These are phyloP conservation scores for Kandelia obovata DNA, from an alignment of 345 rosid genomes.

Conservation along the genomic window DNA sequence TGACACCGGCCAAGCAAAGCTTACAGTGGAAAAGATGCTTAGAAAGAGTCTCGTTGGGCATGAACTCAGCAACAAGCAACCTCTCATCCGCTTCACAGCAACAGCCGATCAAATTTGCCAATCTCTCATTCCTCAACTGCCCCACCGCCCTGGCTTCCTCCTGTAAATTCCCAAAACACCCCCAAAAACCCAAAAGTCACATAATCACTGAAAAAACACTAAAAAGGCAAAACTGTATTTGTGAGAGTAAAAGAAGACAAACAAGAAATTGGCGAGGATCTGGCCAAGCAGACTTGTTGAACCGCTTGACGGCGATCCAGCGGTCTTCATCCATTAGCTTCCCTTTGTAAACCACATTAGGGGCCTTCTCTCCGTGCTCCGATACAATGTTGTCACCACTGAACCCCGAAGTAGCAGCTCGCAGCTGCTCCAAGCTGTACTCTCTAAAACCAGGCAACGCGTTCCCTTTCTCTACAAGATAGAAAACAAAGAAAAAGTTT, in stretches of 20 bases:
- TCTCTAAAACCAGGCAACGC: constrained; percentile 66
- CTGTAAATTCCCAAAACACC: constrained; percentile 23
- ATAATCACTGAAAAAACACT: constrained; percentile 2
- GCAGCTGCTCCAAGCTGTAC: constrained; percentile 68
- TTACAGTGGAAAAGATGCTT: constrained; percentile 82
- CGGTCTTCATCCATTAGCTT: constrained; percentile 63
- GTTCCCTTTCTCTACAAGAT: constrained; percentile 56
- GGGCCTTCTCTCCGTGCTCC: constrained; percentile 97
- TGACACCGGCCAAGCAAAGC: background rate
- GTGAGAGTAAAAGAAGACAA: constrained; percentile 20
- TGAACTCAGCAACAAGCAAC: constrained; percentile 69
- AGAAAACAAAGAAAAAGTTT: constrained; percentile 9
- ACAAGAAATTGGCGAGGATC: constrained; percentile 95
- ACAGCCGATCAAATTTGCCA: constrained; percentile 63
- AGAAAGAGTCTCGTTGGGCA: constrained; percentile 72
- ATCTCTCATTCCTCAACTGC: constrained; percentile 53
- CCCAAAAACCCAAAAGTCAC: constrained; percentile 11
- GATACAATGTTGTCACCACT: constrained; percentile 84
- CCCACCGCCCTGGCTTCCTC: constrained; percentile 79
- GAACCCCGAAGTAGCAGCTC: constrained; percentile 71
- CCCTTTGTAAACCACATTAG: constrained; percentile 86
- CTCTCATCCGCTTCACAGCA: constrained; percentile 72
- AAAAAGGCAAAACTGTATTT: background rate
- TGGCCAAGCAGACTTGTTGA: constrained; percentile 85
- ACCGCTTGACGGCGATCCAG: constrained; percentile 84